Conservation (phyloP, 202 grass and related monocot species). For the Panicum hallii region DNA sequence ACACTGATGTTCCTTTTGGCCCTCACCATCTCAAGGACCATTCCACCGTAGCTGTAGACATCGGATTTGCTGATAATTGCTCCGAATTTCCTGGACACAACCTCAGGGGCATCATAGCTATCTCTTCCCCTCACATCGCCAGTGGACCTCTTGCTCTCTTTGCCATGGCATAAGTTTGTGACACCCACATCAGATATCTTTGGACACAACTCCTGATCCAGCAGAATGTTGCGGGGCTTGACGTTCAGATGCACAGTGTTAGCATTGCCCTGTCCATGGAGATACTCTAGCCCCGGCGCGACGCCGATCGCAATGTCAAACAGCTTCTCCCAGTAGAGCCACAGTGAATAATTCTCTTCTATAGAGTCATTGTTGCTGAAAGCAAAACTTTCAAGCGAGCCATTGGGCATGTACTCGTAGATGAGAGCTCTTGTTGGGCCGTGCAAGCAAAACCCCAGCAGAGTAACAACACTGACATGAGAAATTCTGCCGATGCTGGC, state of each 20-base stretch:
- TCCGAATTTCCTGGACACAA: constrained; percentile 42
- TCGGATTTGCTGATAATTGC: constrained; percentile 42
- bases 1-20: constrained; percentile 36
- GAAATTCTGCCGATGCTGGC: constrained; percentile 31
- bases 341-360: constrained; percentile 31
- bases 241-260: constrained; percentile 28
- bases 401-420: constrained; percentile 66
- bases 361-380: background rate
- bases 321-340: constrained; percentile 51
- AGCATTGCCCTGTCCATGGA: constrained; percentile 21
- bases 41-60: constrained; percentile 63
- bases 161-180: constrained; percentile 42
- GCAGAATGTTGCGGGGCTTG: constrained; percentile 47
- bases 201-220: constrained; percentile 52
- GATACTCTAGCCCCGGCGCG: constrained; percentile 43
- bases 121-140: background rate
- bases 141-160: constrained; percentile 1
- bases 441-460: constrained; percentile 62
- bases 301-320: constrained; percentile 46
- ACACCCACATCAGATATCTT: constrained; percentile 62
- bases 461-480: constrained; percentile 47
- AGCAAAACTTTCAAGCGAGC: constrained; percentile 57
- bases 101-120: constrained; percentile 55
- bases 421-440: constrained; percentile 59
- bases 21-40: constrained; percentile 52